Percentiles rank a stretch among this genome's conserved stretches.
phyloP scores from a whole-genome alignment of 768 basidiomycete genomes.

The Auricularia cornea region DNA sequence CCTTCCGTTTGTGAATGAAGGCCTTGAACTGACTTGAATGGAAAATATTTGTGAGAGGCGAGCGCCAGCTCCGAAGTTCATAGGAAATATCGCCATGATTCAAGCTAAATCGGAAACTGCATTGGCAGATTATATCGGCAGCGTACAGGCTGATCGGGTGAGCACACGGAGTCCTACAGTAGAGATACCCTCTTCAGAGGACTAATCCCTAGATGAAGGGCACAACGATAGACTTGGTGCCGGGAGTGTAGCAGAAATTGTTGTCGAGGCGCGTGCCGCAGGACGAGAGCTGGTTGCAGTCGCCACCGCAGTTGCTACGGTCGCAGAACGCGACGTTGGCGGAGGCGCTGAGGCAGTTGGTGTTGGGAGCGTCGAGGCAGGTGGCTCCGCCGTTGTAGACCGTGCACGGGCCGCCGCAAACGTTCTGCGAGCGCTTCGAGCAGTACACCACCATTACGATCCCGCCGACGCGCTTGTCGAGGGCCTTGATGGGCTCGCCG shows the following conservation, averaged over 20 bases:
- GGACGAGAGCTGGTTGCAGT: slow-evolving; percentile 15
- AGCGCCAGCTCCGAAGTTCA: no score
- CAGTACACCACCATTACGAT: slow-evolving; percentile 24
- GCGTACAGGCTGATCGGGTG: no score
- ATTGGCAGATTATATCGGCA: no score
- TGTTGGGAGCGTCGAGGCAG: slow-evolving; percentile 22
- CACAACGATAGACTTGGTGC: slow-evolving; percentile 20
- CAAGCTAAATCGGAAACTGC: no score
- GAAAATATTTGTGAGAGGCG: no score
- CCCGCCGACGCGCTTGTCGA: slow-evolving; percentile 9
- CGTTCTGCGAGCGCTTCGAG: slow-evolving; percentile 10
- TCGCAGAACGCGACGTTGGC: slow-evolving; percentile 25
- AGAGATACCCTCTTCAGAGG: no score
- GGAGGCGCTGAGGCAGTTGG: slow-evolving; percentile 26
- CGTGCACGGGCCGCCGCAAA: slow-evolving; percentile 26
- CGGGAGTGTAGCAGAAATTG: slow-evolving; percentile 24
- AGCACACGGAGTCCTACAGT: no score
- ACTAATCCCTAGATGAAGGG: slow-evolving; percentile 2
- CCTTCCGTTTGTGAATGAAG: no score
- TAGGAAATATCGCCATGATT: no score
- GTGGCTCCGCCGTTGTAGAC: slow-evolving; percentile 21
- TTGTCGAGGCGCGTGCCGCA: slow-evolving; percentile 21
- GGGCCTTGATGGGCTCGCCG: slow-evolving; percentile 8
- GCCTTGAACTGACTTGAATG: no score
- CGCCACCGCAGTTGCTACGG: slow-evolving; percentile 14